These are phyloP conservation scores for Amanita inopinata DNA, from an alignment of 768 basidiomycete genomes.

Conservation along the genomic window DNA sequence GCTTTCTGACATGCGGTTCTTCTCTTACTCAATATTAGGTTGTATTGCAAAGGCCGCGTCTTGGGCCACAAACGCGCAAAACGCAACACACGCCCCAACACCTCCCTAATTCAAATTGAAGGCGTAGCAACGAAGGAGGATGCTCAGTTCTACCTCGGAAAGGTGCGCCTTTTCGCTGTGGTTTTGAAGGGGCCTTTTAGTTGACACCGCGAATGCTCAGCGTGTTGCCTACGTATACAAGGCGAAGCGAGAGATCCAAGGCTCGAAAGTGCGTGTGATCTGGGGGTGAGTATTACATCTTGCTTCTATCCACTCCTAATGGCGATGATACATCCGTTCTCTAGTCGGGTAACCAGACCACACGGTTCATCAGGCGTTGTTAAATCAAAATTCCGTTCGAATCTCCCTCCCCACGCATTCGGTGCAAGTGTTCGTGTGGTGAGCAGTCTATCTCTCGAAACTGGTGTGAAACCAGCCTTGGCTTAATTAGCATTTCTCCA, in stretches of 20 bases:
- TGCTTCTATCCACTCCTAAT: no score
- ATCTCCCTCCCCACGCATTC: constrained; percentile 91
- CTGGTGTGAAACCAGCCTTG: no score
- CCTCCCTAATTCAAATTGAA: constrained; percentile 94
- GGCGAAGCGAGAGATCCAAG: constrained; percentile 89
- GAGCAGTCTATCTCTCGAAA: no score
- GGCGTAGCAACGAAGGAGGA: constrained; percentile 91
- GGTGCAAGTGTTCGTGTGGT: constrained; percentile 90
- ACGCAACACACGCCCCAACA: constrained; percentile 93
- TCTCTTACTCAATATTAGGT: constrained; percentile 40
- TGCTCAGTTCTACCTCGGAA: constrained; percentile 96
- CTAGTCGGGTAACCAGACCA: constrained; percentile 82
- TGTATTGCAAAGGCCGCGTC: constrained; percentile 94
- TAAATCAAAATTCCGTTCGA: constrained; percentile 91
- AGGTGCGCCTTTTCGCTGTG: constrained; percentile 44
- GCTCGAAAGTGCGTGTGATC: constrained; percentile 94
- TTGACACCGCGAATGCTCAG: constrained; percentile 28
- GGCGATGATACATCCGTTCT: constrained; percentile 5
- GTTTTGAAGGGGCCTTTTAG: not conserved
- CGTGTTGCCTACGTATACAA: constrained; percentile 98
- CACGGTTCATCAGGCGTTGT: constrained; percentile 95
- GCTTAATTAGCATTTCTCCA: no score
- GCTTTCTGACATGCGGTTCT: constrained; percentile 16
- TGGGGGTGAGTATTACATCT: constrained; percentile 97
- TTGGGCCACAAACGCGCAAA: constrained; percentile 98